A percentile compares a stretch with the other conserved stretches of the same genome.
phyloP scores from a whole-genome alignment of 2,329 filamentous ascomycete genomes.

The Penicillium brasilianum region DNA sequence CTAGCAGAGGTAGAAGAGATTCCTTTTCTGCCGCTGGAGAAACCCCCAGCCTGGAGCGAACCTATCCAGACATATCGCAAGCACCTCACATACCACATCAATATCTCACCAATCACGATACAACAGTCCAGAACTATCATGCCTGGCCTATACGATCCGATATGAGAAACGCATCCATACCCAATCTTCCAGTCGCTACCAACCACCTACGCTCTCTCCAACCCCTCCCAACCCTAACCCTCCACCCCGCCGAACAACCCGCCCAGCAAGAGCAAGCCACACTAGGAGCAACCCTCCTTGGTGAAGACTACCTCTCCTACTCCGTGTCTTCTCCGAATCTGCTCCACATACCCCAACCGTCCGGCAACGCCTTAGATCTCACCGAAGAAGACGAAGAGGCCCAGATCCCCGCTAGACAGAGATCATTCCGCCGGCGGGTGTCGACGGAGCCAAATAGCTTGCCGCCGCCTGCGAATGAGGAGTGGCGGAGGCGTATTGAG shows the following conservation, averaged over 20 bases:
- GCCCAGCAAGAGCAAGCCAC: constrained; percentile 13
- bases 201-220: constrained; percentile 12
- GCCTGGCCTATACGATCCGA: constrained; percentile 10
- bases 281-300: constrained; percentile 23
- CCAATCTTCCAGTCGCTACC: constrained; percentile 13
- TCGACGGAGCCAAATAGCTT: constrained; percentile 42
- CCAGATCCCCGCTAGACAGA: constrained; percentile 27
- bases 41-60: constrained; percentile 21
- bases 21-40: constrained; percentile 15
- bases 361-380: constrained; percentile 26
- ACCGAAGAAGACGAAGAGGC: constrained; percentile 27
- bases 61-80: not conserved
- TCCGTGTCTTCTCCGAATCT: constrained; percentile 43
- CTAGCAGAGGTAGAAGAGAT: constrained; percentile 27
- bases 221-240: constrained; percentile 22
- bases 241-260: constrained; percentile 21
- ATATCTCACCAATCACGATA: constrained; percentile 1
- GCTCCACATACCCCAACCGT: constrained; percentile 30
- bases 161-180: constrained; percentile 5
- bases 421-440: constrained; percentile 35
- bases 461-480: constrained; percentile 38
- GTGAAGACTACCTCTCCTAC: constrained; percentile 35
- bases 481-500: constrained; percentile 46
- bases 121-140: not conserved
- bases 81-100: constrained; percentile 1